Evolutionary conservation across 257 asterid species (phyloP).

Genomic region (Gardenia jasminoides): DNA sequence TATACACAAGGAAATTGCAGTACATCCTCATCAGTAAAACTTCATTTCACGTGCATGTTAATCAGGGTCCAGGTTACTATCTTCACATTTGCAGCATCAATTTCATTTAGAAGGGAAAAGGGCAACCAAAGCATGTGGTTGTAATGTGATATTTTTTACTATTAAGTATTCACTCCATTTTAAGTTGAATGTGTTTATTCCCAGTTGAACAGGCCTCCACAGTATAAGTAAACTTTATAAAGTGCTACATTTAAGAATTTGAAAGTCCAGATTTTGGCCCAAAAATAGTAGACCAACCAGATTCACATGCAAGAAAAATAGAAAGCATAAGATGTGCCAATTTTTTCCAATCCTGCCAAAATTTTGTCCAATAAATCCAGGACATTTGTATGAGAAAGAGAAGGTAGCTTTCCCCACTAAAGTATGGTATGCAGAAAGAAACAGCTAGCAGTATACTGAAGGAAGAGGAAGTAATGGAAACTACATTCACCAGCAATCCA

Average conservation of each 20-base stretch:
- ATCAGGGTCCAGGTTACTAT: neutral
- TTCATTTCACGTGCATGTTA: neutral
- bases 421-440: conserved; percentile 2
- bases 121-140: neutral
- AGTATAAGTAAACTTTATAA: neutral
- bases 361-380: neutral
- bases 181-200: neutral
- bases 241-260: neutral
- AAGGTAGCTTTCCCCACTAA: neutral
- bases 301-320: neutral
- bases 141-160: neutral
- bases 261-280: neutral
- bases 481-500: neutral
- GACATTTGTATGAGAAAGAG: neutral
- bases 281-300: neutral
- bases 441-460: neutral
- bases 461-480: neutral
- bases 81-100: neutral
- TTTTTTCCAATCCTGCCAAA: neutral
- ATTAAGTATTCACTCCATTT: neutral
- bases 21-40: neutral
- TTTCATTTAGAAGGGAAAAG: neutral
- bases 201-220: neutral
- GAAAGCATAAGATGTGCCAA: neutral
- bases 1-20: neutral